Conservation (phyloP, 2,329 filamentous ascomycete genomes). For the Tricladium varicosporioides region DNA sequence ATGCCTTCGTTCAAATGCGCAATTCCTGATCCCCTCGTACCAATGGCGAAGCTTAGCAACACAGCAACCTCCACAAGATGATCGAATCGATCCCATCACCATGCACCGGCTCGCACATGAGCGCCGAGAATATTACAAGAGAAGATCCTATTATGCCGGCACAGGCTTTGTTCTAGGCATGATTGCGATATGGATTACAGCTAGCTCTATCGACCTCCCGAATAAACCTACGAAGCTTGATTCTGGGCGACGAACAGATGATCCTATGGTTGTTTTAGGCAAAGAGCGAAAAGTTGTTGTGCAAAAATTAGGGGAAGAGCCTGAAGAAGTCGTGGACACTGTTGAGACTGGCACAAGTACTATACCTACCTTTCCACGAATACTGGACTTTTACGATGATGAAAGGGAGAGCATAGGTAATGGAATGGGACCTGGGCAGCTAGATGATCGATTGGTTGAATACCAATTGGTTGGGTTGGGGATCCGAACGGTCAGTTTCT, state of each 20-base stretch:
- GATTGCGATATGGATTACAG: slow-evolving; percentile 33
- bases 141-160: slow-evolving; percentile 29
- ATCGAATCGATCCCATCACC: slow-evolving; percentile 26
- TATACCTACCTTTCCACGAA: slow-evolving; percentile 31
- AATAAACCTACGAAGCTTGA: slow-evolving; percentile 12
- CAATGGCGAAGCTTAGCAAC: slow-evolving; percentile 8
- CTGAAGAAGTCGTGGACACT: slow-evolving; percentile 39
- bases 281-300: slow-evolving; percentile 31
- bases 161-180: slow-evolving; percentile 30
- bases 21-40: not conserved
- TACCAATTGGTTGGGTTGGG: slow-evolving; percentile 89
- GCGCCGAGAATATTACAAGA: slow-evolving; percentile 29
- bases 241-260: slow-evolving; percentile 20
- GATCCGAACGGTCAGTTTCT: slow-evolving; percentile 84
- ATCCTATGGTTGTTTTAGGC: slow-evolving; percentile 30
- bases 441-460: slow-evolving; percentile 47
- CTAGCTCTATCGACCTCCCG: slow-evolving; percentile 27
- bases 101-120: slow-evolving; percentile 29
- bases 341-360: slow-evolving; percentile 32
- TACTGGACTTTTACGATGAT: slow-evolving; percentile 29
- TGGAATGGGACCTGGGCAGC: slow-evolving; percentile 5
- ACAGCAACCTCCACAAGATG: slow-evolving; percentile 4
- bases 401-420: slow-evolving; percentile 10
- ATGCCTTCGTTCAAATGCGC: slow-evolving; percentile 6
- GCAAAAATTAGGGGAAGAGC: slow-evolving; percentile 31